Percentiles rank a stretch among this genome's conserved stretches.
These are phyloP conservation scores for Populus alba DNA, from an alignment of 345 rosid genomes.

Conservation along the genomic window DNA sequence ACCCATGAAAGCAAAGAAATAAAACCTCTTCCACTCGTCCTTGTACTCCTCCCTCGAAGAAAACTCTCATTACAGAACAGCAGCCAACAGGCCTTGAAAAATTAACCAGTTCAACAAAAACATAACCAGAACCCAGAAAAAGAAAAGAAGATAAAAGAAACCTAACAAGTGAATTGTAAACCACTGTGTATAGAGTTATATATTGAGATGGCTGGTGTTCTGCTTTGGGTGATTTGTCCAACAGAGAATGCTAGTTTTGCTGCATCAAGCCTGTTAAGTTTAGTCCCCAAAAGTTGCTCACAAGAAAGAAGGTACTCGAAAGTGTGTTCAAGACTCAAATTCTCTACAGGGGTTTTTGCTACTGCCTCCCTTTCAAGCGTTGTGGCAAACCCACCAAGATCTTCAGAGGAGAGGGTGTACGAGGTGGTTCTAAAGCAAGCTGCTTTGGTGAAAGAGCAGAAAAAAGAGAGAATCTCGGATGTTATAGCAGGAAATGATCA, in stretches of 20 bases:
- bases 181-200: background rate
- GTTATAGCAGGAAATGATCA: constrained; percentile 12
- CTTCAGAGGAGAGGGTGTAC: constrained; percentile 50
- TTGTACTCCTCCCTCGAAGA: background rate
- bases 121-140: background rate
- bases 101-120: background rate
- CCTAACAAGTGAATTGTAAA: background rate
- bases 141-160: too few relatives aligned
- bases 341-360: constrained; percentile 20
- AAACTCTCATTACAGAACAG: background rate
- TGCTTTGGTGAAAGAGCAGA: constrained; percentile 42
- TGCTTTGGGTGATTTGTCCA: constrained; percentile 45
- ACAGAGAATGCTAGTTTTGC: constrained; percentile 30
- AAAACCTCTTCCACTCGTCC: background rate
- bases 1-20: background rate
- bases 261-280: constrained; percentile 14
- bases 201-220: constrained; percentile 32
- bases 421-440: constrained; percentile 57
- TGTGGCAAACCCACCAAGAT: constrained; percentile 34
- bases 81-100: background rate
- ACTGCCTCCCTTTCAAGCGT: constrained; percentile 18
- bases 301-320: constrained; percentile 2
- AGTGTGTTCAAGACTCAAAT: constrained; percentile 6
- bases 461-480: constrained; percentile 13
- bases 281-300: constrained; percentile 14